phyloP scores from a whole-genome alignment of 2,329 filamentous ascomycete genomes.

The Monilinia laxa region DNA sequence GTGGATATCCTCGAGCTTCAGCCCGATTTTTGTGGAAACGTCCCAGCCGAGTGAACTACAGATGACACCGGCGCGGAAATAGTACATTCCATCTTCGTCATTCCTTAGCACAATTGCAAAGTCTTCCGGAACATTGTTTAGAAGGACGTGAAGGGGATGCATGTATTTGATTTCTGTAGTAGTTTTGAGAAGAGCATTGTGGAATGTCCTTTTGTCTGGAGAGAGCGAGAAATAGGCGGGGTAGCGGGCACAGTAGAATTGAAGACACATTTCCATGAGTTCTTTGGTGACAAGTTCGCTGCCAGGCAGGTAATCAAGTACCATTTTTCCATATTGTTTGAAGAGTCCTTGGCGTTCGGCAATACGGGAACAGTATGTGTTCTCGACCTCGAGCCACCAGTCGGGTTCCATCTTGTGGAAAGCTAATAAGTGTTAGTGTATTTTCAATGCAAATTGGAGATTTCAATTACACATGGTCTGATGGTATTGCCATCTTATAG shows the following conservation, averaged over 20 bases:
- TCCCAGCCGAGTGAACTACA: constrained; percentile 83
- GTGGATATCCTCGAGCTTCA: constrained; percentile 71
- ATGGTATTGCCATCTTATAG: constrained; percentile 81
- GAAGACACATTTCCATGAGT: constrained; percentile 81
- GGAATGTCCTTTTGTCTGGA: constrained; percentile 54
- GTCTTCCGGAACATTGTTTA: constrained; percentile 81
- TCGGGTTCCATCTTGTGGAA: constrained; percentile 75
- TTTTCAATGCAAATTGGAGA: not conserved
- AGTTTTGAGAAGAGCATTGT: constrained; percentile 67
- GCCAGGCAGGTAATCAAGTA: constrained; percentile 69
- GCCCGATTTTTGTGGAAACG: constrained; percentile 69
- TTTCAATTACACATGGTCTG: constrained; percentile 82
- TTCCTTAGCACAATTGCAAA: constrained; percentile 76
- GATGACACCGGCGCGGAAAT: constrained; percentile 72
- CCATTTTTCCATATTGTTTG: constrained; percentile 57
- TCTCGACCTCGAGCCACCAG: constrained; percentile 89
- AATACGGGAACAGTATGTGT: constrained; percentile 66
- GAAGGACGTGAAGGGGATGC: constrained; percentile 66
- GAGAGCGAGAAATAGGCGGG: constrained; percentile 69
- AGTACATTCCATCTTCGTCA: constrained; percentile 68
- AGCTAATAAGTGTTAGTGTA: constrained; percentile 49
- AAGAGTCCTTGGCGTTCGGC: constrained; percentile 66
- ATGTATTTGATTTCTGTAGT: constrained; percentile 59
- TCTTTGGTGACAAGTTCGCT: constrained; percentile 80
- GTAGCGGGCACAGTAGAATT: constrained; percentile 77